Base-by-base conservation (phyloP, 768 basidiomycete genomes). In the Boletellus emodensis region DNA sequence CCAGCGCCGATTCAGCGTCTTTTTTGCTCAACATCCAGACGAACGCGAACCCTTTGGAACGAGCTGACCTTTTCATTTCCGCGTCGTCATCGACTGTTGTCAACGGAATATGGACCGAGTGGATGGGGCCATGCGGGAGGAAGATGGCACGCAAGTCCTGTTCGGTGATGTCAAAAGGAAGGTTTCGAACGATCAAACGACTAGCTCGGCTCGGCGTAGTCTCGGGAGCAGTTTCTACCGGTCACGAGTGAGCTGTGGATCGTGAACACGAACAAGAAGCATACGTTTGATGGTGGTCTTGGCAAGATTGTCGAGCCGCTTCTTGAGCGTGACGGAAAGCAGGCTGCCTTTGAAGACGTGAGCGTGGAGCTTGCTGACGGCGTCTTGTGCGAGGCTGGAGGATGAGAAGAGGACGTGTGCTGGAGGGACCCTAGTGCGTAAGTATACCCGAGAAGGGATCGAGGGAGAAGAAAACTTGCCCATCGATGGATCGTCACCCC, bases 341-440 rank as follows among this genome's bases (percentile, higher is more conserved):
- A 94, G 72, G 9, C 77, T 75, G 36, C 93, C 92, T 64, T 95
- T 94, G 79, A 87, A 95, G 26, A 94, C 87, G 63, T 94, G 92
- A 1, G 90, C 91, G 63, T 98, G 92, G 2, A 98, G 79, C 66
- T 89, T 91, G 47, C 68, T 72, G 35, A 89, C 82, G 2, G 91
- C 87, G 10, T 83, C 79, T 35, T 77, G 74, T 0, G 94, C 93
- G 24, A 78, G 67, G 6, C 75, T 72, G 2, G 91, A 83, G 0
- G 80, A 83, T 2, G 76, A 67, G 66, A 94, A 94, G 6, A 93
- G 52, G 15, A 87, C 82, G 54, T 89, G 77, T 6, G 91, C 93
- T 85, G 49, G n/a, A 38, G 32, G 15, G 14, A 28, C 17, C 17
- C 1, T 1, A 49, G 6, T 54, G 44, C 17, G 15, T 32, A 9